These are phyloP conservation scores for grape (Vitis vinifera) DNA, from an alignment of 164 flowering plant species.

Conservation along the genomic window ASM3070453v1 NC_081807.1:11829501-11830000, in stretches of 20 bases:
- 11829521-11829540: slow-evolving; percentile 83
- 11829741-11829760: slow-evolving; percentile 47
- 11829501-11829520: slow-evolving; percentile 69
- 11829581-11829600: slow-evolving; percentile 59
- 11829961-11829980: slow-evolving; percentile 54
- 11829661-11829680: slow-evolving; percentile 72
- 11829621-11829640: slow-evolving; percentile 41
- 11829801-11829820: slow-evolving; percentile 74
- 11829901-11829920: slow-evolving; percentile 68
- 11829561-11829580: slow-evolving; percentile 75
- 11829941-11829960: slow-evolving; percentile 51
- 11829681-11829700: slow-evolving; percentile 62
- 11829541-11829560: slow-evolving; percentile 71
- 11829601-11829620: slow-evolving; percentile 47
- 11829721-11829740: slow-evolving; percentile 67
- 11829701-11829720: slow-evolving; percentile 41
- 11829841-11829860: slow-evolving; percentile 54
- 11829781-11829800: slow-evolving; percentile 74
- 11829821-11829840: slow-evolving; percentile 73
- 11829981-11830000: slow-evolving; percentile 55
- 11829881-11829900: slow-evolving; percentile 71
- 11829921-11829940: slow-evolving; percentile 65
- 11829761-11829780: slow-evolving; percentile 48
- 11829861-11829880: slow-evolving; percentile 59
- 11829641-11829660: slow-evolving; percentile 84